phyloP scores from a whole-genome alignment of 1,284 basidiomycete species.

The Fomitopsis schrenkii region DNA sequence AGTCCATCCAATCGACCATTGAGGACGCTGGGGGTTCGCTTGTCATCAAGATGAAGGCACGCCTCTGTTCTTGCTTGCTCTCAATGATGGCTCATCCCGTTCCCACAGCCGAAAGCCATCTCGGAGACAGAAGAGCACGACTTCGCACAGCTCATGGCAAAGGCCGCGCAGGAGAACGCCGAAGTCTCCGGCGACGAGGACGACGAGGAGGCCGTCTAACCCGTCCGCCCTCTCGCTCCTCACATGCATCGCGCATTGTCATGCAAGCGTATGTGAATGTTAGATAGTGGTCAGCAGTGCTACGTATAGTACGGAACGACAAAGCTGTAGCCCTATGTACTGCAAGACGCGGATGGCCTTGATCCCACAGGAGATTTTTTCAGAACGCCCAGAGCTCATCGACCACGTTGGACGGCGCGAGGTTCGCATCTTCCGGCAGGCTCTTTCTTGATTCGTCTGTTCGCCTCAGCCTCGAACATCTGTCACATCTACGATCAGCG shows the following conservation, averaged over 20 bases:
- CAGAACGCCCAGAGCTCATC: slow-evolving; percentile 3
- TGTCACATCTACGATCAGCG: slow-evolving; percentile 26
- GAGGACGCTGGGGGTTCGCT: slow-evolving; percentile 83
- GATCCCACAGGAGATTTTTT: neutral
- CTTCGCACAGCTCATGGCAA: slow-evolving; percentile 91
- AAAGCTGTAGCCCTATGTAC: neutral
- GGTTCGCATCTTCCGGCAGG: slow-evolving; percentile 43
- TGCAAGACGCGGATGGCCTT: neutral
- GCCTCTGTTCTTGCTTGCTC: slow-evolving; percentile 13
- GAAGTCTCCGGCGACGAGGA: slow-evolving; percentile 94
- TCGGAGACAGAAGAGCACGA: slow-evolving; percentile 97
- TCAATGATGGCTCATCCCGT: neutral
- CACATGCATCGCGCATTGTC: neutral
- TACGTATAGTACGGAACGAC: slow-evolving; percentile 1
- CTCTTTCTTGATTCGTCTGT: slow-evolving; percentile 77
- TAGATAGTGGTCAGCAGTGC: neutral
- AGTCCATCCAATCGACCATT: slow-evolving; percentile 84
- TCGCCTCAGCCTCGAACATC: slow-evolving; percentile 87
- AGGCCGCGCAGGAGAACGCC: slow-evolving; percentile 87
- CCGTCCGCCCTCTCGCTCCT: neutral
- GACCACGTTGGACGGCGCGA: neutral
- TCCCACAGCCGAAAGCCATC: slow-evolving; percentile 84
- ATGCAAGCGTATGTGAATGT: neutral
- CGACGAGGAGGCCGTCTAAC: slow-evolving; percentile 54
- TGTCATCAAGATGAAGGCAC: slow-evolving; percentile 95